Conservation (phyloP, 164 flowering plant genomes). For the Berberis vulgaris region DNA sequence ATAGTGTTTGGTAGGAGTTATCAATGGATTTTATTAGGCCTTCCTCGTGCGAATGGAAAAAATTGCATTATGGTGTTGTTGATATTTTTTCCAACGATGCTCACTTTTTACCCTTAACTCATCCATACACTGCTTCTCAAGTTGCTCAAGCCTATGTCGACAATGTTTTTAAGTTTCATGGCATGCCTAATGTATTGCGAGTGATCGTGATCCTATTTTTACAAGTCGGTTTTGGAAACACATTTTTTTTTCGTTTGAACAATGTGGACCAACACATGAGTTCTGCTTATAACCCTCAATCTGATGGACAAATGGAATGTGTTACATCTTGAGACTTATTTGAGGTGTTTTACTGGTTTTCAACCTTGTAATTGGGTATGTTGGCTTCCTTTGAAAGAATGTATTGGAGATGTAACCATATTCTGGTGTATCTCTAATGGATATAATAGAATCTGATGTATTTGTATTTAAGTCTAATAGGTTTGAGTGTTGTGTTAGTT, state of each 20-base stretch:
- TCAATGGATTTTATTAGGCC: constrained; percentile 1
- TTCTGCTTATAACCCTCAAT: background rate
- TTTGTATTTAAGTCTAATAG: too few species aligned
- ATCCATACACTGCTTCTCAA: background rate
- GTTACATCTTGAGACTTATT: background rate
- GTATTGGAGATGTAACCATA: background rate
- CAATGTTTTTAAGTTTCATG: background rate
- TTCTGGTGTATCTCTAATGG: too few species aligned
- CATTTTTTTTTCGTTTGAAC: background rate
- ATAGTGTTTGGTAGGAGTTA: background rate
- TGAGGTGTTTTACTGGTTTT: background rate
- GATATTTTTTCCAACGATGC: background rate
- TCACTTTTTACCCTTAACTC: background rate
- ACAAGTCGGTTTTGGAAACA: background rate
- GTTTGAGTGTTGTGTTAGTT: too few species aligned
- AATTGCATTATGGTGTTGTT: background rate
- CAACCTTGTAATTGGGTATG: background rate
- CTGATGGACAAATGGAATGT: background rate
- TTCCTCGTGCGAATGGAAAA: background rate
- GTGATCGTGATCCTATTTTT: constrained; percentile 3
- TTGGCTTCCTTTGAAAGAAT: background rate
- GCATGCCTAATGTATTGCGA: background rate
- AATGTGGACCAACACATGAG: background rate
- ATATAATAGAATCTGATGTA: too few species aligned
- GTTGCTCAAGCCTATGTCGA: background rate